phyloP scores from a whole-genome alignment of 2,329 filamentous ascomycete species.

The Chrysoporthe cubensis region DNA sequence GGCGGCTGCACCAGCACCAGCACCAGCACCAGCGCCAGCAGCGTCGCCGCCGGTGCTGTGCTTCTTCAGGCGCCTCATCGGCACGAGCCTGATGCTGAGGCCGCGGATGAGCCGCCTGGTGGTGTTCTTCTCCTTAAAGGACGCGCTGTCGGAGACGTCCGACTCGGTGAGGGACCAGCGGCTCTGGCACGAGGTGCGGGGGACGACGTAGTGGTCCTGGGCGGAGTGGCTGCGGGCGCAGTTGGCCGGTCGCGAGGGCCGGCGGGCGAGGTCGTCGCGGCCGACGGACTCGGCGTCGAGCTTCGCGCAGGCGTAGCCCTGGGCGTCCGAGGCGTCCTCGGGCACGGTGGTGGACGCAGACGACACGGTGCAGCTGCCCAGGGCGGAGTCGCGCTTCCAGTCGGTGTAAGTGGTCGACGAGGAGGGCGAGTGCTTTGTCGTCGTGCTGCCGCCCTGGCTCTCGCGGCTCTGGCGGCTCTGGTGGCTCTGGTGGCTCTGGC shows the following conservation, averaged over 20 bases:
- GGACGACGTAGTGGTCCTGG: constrained; percentile 18
- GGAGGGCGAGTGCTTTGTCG: constrained; percentile 25
- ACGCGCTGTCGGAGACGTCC: constrained; percentile 19
- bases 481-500: constrained; percentile 1
- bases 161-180: constrained; percentile 29
- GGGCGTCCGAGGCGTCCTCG: constrained; percentile 31
- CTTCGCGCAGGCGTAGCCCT: constrained; percentile 24
- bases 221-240: constrained; percentile 11
- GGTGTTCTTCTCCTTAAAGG: constrained; percentile 7
- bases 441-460: constrained; percentile 15
- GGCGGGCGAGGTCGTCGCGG: constrained; percentile 7
- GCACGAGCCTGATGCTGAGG: constrained; percentile 22
- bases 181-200: constrained; percentile 26
- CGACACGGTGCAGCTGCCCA: constrained; percentile 50
- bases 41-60: constrained; percentile 41
- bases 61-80: constrained; percentile 28
- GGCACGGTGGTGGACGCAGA: constrained; percentile 40
- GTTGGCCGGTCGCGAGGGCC: not conserved
- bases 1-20: constrained; percentile 38
- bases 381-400: constrained; percentile 60
- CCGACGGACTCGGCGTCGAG: constrained; percentile 20
- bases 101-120: constrained; percentile 26
- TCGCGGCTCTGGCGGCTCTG: constrained; percentile 47
- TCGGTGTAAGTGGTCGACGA: constrained; percentile 41
- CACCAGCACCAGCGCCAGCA: not conserved